Conservation (phyloP, 164 flowering plant genomes). For the Aristolochia californica region DNA sequence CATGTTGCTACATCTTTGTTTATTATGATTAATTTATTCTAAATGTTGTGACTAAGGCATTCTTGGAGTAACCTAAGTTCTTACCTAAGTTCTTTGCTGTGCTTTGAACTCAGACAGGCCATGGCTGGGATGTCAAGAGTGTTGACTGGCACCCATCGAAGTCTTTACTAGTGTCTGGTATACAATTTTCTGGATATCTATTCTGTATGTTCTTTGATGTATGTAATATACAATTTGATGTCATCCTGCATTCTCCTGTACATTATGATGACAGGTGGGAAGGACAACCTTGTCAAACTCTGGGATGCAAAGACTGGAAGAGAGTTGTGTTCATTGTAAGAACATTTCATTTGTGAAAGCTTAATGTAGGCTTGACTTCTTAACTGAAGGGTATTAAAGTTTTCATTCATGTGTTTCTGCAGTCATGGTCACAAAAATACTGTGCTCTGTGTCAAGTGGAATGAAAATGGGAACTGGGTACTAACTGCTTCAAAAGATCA, state of each 20-base stretch:
- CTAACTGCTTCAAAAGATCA: conserved; percentile 97
- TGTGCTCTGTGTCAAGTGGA: conserved; percentile 93
- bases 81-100: conserved; percentile 17
- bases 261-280: conserved; percentile 51
- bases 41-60: not conserved
- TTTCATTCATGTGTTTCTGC: conserved; percentile 15
- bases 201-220: not conserved
- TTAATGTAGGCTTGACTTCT: not conserved
- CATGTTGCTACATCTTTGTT: no score
- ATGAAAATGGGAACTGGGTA: conserved; percentile 98
- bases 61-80: conserved; percentile 35
- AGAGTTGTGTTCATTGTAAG: conserved; percentile 94
- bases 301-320: conserved; percentile 97
- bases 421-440: conserved; percentile 98
- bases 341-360: conserved; percentile 5
- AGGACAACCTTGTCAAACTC: conserved; percentile 94
- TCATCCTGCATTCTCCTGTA: not conserved
- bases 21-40: no score
- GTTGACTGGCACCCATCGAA: conserved; percentile 99
- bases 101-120: conserved; percentile 98
- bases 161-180: conserved; percentile 90
- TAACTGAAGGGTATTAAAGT: not conserved
- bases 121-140: conserved; percentile 99
- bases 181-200: conserved; percentile 2
- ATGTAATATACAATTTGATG: not conserved